These are phyloP conservation scores for Talaromyces proteolyticus DNA, from an alignment of 495 filamentous ascomycete genomes.

Conservation along the genomic window DNA sequence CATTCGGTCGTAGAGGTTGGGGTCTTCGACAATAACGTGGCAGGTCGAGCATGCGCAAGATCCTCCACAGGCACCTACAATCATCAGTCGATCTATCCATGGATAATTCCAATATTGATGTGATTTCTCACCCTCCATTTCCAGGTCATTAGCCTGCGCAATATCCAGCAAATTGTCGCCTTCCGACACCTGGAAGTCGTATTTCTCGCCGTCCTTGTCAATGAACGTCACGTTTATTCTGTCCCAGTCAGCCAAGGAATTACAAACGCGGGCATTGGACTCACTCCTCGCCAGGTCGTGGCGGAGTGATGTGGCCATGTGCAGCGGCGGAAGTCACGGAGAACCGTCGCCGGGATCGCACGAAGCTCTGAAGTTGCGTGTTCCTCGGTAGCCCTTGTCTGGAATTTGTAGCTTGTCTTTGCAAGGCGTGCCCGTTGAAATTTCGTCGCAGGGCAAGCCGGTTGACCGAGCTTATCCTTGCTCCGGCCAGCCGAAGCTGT, in stretches of 20 bases:
- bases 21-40: constrained; percentile 85
- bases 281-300: constrained; percentile 93
- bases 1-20: constrained; percentile 84
- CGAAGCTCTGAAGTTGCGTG: constrained; percentile 14
- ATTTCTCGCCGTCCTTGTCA: constrained; percentile 78
- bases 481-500: constrained; percentile 29
- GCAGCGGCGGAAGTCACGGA: constrained; percentile 51
- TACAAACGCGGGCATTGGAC: no score
- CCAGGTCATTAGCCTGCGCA: constrained; percentile 87
- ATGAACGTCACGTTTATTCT: constrained; percentile 90
- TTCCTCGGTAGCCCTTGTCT: neutral
- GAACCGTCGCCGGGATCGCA: constrained; percentile 49
- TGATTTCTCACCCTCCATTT: constrained; percentile 75
- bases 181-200: constrained; percentile 70
- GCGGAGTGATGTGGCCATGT: constrained; percentile 78
- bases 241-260: constrained; percentile 5
- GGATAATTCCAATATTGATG: neutral
- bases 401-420: neutral
- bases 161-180: constrained; percentile 94
- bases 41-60: constrained; percentile 97
- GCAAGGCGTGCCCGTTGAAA: neutral
- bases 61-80: constrained; percentile 79
- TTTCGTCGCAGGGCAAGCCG: constrained; percentile 7
- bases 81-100: neutral
- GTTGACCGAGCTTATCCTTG: constrained; percentile 16